Evolutionary conservation across 306 rosid species (phyloP), one percentile per base, ranked within the genome.

Genomic region (Hippophae tibetana): DNA sequence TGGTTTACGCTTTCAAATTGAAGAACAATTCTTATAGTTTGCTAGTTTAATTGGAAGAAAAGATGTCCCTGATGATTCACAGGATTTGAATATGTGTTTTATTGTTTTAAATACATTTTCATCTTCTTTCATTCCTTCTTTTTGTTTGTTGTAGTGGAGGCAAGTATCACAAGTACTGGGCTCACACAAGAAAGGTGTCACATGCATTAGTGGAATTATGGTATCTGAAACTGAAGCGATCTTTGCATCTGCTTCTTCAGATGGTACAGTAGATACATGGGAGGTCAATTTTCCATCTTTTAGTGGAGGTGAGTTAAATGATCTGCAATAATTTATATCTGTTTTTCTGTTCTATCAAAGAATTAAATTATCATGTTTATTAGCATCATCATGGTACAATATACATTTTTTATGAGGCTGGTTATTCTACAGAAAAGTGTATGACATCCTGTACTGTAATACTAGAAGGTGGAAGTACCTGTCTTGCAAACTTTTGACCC

Each of bases 101-200:
- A 31, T 31, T 31, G 38, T 31, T 31, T 31, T 2, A 31, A 31
- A 31, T 31, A 0, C 5, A 31, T 31, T 31, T 31, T 31, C 38
- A 31, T 31, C 53, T 60, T 31, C 42, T 60, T 7, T 14, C 27
- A 13, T 60, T 60, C 52, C 46, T 42, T 27, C 9, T 43, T 49
- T 63, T 13, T 12, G 18, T 61, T 25, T 69, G 42, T 44, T 63
- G 13, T 65, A 92, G 96, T 92, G 96, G 99, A 86, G 90, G 73
- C 71, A 80, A 60, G 86, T 82, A 72, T 47, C 76, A 26, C 90
- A 78, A 74, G 61, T 84, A 58, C 94, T 95, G 13, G 76, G 75
- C 67, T 85, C 78, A 50, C 96, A 92, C 84, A 83, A 82, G 72
- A 88, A 86, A 75, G 99, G 99, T 61, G 92, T 88, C 73, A 92